Conservation (phyloP, 768 basidiomycete species). For the Cytidiella melzeri region DNA sequence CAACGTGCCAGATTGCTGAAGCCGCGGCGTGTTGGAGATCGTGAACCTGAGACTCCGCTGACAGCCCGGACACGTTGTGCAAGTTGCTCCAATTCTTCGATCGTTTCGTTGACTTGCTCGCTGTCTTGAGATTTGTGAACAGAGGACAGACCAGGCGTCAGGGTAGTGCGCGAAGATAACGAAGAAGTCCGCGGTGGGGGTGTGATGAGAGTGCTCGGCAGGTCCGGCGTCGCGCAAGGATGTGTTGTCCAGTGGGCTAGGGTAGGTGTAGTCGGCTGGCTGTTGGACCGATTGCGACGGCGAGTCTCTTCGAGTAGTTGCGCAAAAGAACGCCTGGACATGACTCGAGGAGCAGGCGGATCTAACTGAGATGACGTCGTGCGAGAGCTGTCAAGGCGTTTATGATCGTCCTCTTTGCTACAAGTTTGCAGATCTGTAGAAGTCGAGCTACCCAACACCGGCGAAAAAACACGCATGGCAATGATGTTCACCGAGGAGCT, state of each 20-base stretch:
- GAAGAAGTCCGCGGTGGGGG: not conserved
- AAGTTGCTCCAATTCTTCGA: too few species aligned
- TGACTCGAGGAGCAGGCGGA: not conserved
- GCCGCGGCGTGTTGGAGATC: too few species aligned
- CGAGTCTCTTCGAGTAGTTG: not conserved
- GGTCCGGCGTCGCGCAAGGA: not conserved
- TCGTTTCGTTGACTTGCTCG: too few species aligned
- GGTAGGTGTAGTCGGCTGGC: not conserved
- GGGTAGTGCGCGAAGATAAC: not conserved
- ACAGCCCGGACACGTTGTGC: too few species aligned
- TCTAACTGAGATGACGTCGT: not conserved
- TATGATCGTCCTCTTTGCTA: not conserved
- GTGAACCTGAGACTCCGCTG: too few species aligned
- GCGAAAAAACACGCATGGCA: not conserved
- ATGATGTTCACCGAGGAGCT: not conserved
- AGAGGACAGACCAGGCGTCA: too few species aligned
- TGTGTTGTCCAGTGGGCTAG: not conserved
- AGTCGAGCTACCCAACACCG: not conserved
- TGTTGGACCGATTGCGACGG: not conserved
- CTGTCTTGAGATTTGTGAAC: too few species aligned
- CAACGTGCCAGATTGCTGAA: too few species aligned
- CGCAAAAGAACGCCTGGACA: not conserved
- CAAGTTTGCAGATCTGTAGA: not conserved
- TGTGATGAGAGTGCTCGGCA: not conserved
- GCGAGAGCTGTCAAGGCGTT: not conserved